Evolutionary conservation across 2,329 filamentous ascomycete species (phyloP).

Genomic region (Lomentospora prolificans): DNA sequence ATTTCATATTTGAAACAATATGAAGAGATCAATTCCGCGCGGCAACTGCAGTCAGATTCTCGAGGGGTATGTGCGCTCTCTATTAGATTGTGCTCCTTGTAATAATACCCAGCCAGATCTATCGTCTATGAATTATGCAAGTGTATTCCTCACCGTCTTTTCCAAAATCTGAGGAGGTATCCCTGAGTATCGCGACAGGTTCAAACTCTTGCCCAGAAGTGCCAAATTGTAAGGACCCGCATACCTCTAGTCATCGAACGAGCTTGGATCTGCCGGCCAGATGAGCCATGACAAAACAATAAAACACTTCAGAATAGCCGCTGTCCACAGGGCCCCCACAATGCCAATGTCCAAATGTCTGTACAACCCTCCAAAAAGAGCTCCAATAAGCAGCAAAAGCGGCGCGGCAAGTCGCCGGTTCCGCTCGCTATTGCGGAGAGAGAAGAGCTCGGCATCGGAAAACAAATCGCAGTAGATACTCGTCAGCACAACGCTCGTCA

Average conservation of each 20-base stretch:
- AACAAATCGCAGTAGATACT: conserved; percentile 77
- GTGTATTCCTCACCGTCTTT: too few species aligned
- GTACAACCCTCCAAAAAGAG: conserved; percentile 39
- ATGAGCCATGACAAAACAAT: conserved; percentile 50
- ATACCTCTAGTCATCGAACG: neutral
- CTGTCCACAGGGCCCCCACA: conserved; percentile 49
- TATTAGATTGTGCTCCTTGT: too few species aligned
- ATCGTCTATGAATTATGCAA: too few species aligned
- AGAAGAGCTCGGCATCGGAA: conserved; percentile 47
- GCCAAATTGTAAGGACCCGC: too few species aligned
- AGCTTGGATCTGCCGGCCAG: conserved; percentile 40
- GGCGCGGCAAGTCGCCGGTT: conserved; percentile 42
- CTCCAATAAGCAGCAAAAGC: conserved; percentile 37
- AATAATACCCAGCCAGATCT: too few species aligned
- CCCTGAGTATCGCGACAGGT: too few species aligned
- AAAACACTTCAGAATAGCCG: conserved; percentile 42
- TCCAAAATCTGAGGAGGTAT: too few species aligned
- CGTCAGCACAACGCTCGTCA: conserved; percentile 72
- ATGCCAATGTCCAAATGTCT: conserved; percentile 37
- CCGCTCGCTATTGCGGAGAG: conserved; percentile 33
- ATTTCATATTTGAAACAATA: too few species aligned
- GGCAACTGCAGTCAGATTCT: too few species aligned
- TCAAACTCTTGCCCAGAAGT: too few species aligned
- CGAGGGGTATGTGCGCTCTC: too few species aligned
- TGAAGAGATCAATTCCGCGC: too few species aligned